phyloP scores from a whole-genome alignment of 2,329 filamentous ascomycete species.

The Hymenoscyphus repandus region DNA sequence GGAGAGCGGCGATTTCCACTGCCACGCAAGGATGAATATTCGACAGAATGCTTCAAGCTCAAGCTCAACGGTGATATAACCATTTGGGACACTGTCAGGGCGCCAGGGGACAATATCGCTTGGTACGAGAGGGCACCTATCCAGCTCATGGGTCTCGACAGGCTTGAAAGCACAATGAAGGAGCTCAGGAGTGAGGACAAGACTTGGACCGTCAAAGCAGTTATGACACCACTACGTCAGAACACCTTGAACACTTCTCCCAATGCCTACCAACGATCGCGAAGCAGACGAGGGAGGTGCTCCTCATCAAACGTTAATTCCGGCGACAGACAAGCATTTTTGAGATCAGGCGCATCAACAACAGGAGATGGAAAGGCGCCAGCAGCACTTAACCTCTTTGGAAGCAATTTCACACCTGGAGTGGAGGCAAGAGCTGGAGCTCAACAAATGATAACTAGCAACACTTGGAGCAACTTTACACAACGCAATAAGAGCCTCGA shows the following conservation, averaged over 20 bases:
- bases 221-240: background rate
- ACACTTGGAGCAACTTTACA: too few relatives aligned
- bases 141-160: conserved; percentile 2
- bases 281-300: background rate
- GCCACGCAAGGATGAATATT: conserved; percentile 7
- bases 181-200: background rate
- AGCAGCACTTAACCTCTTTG: too few relatives aligned
- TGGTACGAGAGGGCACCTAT: conserved; percentile 6
- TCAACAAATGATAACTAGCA: too few relatives aligned
- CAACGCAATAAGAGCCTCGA: too few relatives aligned
- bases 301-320: background rate
- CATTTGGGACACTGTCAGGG: background rate
- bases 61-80: background rate
- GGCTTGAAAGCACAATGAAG: background rate
- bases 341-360: too few relatives aligned
- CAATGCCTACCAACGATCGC: background rate
- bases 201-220: conserved; percentile 2
- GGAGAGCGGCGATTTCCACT: conserved; percentile 8
- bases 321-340: too few relatives aligned
- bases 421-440: too few relatives aligned
- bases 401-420: too few relatives aligned
- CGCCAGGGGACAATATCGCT: conserved; percentile 2
- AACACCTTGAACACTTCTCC: background rate
- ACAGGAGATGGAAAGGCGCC: too few relatives aligned
- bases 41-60: background rate